Percentiles rank a stretch among this genome's conserved stretches.
phyloP scores from a whole-genome alignment of 768 basidiomycete genomes.

The Kwoniella sp. region DNA sequence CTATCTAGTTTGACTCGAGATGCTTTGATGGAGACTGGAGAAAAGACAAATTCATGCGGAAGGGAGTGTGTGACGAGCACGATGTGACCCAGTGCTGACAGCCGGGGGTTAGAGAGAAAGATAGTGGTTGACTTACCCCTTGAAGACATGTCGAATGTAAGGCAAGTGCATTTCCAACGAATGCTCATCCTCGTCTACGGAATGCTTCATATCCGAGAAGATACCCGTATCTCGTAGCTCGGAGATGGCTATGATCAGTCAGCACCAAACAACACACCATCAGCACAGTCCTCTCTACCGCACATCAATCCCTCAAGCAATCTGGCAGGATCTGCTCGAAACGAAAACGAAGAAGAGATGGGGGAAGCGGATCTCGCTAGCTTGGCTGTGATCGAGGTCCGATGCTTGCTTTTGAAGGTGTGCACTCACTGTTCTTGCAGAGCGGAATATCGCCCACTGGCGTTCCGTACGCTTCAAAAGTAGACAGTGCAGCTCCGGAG shows the following conservation, averaged over 20 bases:
- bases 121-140: slow-evolving; percentile 29
- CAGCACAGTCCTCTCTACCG: too few species aligned
- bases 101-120: neutral
- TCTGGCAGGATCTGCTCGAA: too few species aligned
- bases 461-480: slow-evolving; percentile 75
- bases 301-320: too few species aligned
- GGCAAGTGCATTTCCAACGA: slow-evolving; percentile 98
- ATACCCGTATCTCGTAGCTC: slow-evolving; percentile 67
- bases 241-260: slow-evolving; percentile 62
- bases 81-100: too few species aligned
- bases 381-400: too few species aligned
- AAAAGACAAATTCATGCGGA: too few species aligned
- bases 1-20: too few species aligned
- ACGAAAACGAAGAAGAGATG: too few species aligned
- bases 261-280: neutral
- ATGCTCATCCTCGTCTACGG: slow-evolving; percentile 89
- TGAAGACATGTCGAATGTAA: slow-evolving; percentile 52
- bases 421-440: slow-evolving; percentile 71
- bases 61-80: too few species aligned
- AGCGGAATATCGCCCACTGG: slow-evolving; percentile 81
- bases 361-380: too few species aligned
- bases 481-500: slow-evolving; percentile 79
- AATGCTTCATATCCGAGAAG: slow-evolving; percentile 68
- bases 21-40: neutral
- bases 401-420: too few species aligned